These are phyloP conservation scores for Malania oleifera DNA, from an alignment of 164 flowering plant genomes.

Conservation along the genomic window DNA sequence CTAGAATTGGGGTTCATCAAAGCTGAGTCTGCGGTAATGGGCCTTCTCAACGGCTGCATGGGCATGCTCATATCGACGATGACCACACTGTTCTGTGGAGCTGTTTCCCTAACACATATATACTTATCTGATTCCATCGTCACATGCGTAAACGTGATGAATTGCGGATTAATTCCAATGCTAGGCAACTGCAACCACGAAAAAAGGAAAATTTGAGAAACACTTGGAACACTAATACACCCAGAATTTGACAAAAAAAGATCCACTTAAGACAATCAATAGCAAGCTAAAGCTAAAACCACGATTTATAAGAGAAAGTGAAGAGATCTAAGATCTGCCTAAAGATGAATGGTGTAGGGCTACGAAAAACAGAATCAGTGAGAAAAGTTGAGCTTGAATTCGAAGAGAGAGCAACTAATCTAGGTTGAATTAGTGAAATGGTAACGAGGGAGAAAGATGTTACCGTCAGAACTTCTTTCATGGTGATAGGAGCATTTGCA, in stretches of 20 bases:
- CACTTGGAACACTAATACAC: neutral
- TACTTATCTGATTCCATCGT: slow-evolving; percentile 99
- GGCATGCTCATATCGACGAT: slow-evolving; percentile 98
- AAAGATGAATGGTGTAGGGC: no score
- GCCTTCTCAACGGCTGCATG: slow-evolving; percentile 92
- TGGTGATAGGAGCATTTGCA: slow-evolving; percentile 93
- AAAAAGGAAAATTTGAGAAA: no score
- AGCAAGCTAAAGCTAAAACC: no score
- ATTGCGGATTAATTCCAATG: slow-evolving; percentile 88
- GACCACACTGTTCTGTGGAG: slow-evolving; percentile 96
- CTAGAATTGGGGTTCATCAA: slow-evolving; percentile 93
- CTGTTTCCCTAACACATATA: slow-evolving; percentile 90
- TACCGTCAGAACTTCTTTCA: slow-evolving; percentile 89
- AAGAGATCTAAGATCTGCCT: no score
- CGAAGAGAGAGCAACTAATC: no score
- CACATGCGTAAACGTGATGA: slow-evolving; percentile 93
- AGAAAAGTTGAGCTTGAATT: no score
- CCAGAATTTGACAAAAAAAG: neutral
- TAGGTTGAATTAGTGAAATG: no score
- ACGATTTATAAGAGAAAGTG: no score
- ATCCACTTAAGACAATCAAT: no score
- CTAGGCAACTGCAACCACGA: slow-evolving; percentile 86
- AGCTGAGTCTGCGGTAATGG: slow-evolving; percentile 98
- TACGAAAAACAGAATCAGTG: neutral
- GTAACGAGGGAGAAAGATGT: no score